These are phyloP conservation scores for Fusarium sp. DNA, from an alignment of 2,329 filamentous ascomycete genomes.

Conservation along the genomic window DNA sequence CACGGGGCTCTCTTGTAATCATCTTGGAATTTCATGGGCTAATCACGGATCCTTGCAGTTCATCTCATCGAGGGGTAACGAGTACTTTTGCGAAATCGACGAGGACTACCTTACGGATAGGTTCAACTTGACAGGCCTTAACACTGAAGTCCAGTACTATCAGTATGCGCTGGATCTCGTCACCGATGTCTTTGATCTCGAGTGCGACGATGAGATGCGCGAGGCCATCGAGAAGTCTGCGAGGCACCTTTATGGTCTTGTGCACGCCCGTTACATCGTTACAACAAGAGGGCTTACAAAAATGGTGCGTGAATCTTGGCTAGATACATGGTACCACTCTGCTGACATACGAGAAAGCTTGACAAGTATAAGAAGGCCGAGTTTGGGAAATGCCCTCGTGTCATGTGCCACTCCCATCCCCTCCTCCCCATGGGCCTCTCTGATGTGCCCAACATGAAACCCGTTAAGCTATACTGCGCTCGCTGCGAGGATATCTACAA, in stretches of 20 bases:
- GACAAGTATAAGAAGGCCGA: slow-evolving; percentile 99
- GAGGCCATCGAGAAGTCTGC: slow-evolving; percentile 98
- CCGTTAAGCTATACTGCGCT: slow-evolving; percentile 96
- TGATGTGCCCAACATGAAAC: slow-evolving; percentile 84
- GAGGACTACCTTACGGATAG: slow-evolving; percentile 98
- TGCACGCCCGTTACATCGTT: slow-evolving; percentile 96
- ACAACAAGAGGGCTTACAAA: slow-evolving; percentile 93
- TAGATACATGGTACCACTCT: background rate
- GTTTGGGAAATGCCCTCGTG: slow-evolving; percentile 97
- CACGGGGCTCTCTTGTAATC: background rate
- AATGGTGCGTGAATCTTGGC: slow-evolving; percentile 71
- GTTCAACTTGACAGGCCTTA: slow-evolving; percentile 96
- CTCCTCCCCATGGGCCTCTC: slow-evolving; percentile 94
- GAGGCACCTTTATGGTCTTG: slow-evolving; percentile 91
- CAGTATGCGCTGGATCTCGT: slow-evolving; percentile 98
- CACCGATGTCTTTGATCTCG: slow-evolving; percentile 97
- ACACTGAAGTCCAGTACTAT: slow-evolving; percentile 98
- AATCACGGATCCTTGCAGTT: slow-evolving; percentile 67
- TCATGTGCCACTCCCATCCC: slow-evolving; percentile 92
- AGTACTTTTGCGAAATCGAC: slow-evolving; percentile 99
- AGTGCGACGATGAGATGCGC: slow-evolving; percentile 98
- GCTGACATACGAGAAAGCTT: slow-evolving; percentile 64
- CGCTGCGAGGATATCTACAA: slow-evolving; percentile 99
- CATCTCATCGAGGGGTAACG: slow-evolving; percentile 95
- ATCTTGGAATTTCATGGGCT: slow-evolving; percentile 13